These are phyloP conservation scores for Fistulinella prunicolor DNA, from an alignment of 768 basidiomycete genomes.

Conservation along the genomic window DNA sequence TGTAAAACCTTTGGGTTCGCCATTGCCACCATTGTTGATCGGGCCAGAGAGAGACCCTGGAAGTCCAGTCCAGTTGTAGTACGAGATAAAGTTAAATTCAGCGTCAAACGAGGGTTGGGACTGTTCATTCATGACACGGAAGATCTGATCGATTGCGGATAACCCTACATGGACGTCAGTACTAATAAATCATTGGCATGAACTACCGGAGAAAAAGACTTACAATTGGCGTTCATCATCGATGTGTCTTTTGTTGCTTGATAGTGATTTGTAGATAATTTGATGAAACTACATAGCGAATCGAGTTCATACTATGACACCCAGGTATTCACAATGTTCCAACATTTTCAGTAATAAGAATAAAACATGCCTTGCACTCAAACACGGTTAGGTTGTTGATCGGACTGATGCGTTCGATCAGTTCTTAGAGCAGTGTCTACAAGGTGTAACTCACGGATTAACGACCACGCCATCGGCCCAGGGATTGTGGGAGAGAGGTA, in stretches of 20 bases:
- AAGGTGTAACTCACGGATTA: conserved; percentile 56
- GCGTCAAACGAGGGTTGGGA: conserved; percentile 68
- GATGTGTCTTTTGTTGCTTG: conserved; percentile 67
- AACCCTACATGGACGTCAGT: conserved; percentile 46
- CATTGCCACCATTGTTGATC: conserved; percentile 67
- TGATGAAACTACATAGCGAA: conserved; percentile 75
- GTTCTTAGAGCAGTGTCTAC: background rate
- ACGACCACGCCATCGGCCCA: conserved; percentile 70
- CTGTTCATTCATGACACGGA: conserved; percentile 74
- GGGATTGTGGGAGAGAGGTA: conserved; percentile 60
- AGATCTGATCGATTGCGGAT: conserved; percentile 64
- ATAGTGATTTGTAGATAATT: conserved; percentile 72
- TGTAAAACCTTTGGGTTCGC: conserved; percentile 72
- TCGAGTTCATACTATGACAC: conserved; percentile 67
- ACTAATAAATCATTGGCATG: background rate
- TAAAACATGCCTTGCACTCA: conserved; percentile 66
- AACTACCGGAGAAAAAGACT: conserved; percentile 16
- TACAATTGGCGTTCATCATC: conserved; percentile 70
- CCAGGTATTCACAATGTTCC: background rate
- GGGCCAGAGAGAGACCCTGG: conserved; percentile 54
- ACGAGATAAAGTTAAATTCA: conserved; percentile 71
- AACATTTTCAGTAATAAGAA: background rate
- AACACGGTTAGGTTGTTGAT: conserved; percentile 70
- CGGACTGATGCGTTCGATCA: conserved; percentile 40
- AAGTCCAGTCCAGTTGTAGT: conserved; percentile 81